A percentile compares a stretch with the other conserved stretches of the same genome.
Conservation (phyloP, 306 rosid genomes). For the Prunus mume region DNA sequence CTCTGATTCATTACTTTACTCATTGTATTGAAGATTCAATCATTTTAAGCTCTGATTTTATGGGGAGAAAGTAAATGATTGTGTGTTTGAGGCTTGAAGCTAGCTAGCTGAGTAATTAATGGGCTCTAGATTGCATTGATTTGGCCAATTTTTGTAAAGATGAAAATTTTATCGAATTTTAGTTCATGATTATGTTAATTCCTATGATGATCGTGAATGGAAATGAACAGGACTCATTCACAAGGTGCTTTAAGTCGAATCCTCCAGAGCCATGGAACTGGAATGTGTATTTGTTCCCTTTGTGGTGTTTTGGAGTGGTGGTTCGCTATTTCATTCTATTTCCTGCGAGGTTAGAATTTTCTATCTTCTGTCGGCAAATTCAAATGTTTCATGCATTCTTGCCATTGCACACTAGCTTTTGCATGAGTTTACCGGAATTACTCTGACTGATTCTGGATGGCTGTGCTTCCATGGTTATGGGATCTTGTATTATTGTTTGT, state of each 20-base stretch:
- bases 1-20: not conserved
- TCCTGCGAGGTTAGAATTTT: conserved; percentile 67
- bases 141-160: not conserved
- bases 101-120: not conserved
- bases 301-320: conserved; percentile 94
- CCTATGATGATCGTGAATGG: conserved; percentile 1
- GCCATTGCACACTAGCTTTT: not conserved
- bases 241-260: conserved; percentile 96
- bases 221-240: conserved; percentile 72
- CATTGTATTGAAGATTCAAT: not conserved
- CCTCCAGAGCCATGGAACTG: conserved; percentile 97
- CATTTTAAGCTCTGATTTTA: not conserved
- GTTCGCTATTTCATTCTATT: conserved; percentile 77
- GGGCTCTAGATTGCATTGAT: conserved; percentile 11
- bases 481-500: not conserved
- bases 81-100: not conserved
- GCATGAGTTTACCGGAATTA: not conserved
- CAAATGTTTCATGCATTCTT: conserved; percentile 4
- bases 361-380: not conserved
- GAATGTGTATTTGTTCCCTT: conserved; percentile 91
- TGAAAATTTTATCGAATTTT: not conserved
- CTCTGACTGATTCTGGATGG: not conserved
- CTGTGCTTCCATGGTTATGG: conserved; percentile 12
- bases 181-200: not conserved
- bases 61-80: not conserved